phyloP scores from a whole-genome alignment of 2,329 filamentous ascomycete genomes.

The Botrytis aclada region DNA sequence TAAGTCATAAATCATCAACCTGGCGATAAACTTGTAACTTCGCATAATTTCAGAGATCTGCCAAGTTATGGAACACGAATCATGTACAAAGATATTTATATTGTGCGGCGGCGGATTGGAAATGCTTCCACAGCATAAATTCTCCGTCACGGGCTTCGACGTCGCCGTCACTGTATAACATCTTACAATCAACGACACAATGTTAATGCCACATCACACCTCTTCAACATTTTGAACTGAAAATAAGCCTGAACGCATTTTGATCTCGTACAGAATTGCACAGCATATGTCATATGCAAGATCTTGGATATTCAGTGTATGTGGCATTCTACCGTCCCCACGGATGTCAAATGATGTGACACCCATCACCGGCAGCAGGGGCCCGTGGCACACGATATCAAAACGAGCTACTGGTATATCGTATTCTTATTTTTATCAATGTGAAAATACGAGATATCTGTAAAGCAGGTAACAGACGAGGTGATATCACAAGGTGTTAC shows the following conservation, averaged over 20 bases:
- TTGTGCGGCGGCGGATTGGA: not conserved
- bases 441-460: not conserved
- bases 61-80: not conserved
- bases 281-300: not conserved
- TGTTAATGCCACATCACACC: not conserved
- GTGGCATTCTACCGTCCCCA: not conserved
- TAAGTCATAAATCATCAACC: not conserved
- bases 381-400: not conserved
- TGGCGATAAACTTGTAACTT: not conserved
- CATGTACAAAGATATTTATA: not conserved
- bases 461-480: too few species aligned
- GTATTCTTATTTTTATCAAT: not conserved
- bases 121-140: not conserved
- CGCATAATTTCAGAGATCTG: not conserved
- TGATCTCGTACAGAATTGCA: not conserved
- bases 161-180: not conserved
- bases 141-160: not conserved
- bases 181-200: not conserved
- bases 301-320: not conserved
- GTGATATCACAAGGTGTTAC: not conserved
- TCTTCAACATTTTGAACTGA: not conserved
- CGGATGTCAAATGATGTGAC: constrained; percentile 2
- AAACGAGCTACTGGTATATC: not conserved
- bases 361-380: not conserved
- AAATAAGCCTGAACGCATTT: not conserved